phyloP scores from a whole-genome alignment of 164 flowering plant genomes.

The Kingdonia uniflora region DNA sequence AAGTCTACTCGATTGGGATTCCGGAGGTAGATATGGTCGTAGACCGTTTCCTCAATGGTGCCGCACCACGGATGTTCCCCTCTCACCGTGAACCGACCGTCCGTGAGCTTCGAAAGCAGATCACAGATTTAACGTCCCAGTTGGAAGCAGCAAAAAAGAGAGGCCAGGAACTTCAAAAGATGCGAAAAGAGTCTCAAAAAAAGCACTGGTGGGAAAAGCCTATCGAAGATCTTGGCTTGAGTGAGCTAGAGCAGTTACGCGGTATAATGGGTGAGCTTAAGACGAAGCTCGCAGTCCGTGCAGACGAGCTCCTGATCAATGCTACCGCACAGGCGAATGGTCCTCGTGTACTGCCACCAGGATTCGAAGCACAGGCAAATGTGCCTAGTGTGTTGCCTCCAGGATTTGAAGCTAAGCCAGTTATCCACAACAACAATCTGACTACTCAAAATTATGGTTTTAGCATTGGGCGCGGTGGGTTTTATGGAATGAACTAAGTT shows the following conservation, averaged over 20 bases:
- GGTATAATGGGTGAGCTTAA: not conserved
- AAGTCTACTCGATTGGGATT: not conserved
- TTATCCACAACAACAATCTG: too few species aligned
- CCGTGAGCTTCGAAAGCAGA: not conserved
- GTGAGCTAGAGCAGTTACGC: not conserved
- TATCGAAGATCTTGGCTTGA: not conserved
- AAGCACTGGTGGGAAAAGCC: not conserved
- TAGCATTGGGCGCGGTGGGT: too few species aligned
- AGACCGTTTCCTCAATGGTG: not conserved
- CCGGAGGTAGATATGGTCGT: not conserved
- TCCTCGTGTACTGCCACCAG: too few species aligned
- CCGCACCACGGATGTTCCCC: not conserved
- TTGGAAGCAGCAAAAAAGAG: not conserved
- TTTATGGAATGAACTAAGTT: too few species aligned
- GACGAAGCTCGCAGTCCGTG: not conserved
- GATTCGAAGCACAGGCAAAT: too few species aligned
- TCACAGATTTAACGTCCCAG: not conserved
- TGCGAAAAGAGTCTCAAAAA: not conserved
- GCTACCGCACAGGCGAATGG: too few species aligned
- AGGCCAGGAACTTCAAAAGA: not conserved
- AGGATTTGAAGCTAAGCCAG: too few species aligned
- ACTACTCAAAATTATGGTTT: too few species aligned
- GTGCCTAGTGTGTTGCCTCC: too few species aligned
- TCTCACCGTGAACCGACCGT: not conserved
- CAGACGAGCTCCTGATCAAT: too few species aligned